Evolutionary conservation across 2,329 filamentous ascomycete species (phyloP).

Genomic region (Colletotrichum brevisporum): DNA sequence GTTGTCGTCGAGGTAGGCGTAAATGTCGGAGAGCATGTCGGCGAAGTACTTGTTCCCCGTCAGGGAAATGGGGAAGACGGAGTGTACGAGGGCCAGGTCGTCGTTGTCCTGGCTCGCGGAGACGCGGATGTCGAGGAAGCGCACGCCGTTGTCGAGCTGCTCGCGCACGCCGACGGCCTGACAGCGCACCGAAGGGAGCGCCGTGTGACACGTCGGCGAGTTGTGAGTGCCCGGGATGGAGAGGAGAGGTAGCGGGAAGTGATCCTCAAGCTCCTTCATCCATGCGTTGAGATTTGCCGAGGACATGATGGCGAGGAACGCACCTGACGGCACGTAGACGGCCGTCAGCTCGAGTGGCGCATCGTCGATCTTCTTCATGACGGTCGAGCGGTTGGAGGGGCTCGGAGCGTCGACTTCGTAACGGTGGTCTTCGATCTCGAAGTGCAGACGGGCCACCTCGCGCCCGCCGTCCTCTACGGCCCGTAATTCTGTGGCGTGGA

Average conservation of each 20-base stretch:
- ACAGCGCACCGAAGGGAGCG: conserved; percentile 92
- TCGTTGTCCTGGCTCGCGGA: conserved; percentile 68
- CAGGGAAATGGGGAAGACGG: conserved; percentile 88
- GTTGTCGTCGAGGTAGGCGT: conserved; percentile 82
- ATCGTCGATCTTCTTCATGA: conserved; percentile 70
- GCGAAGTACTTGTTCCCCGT: conserved; percentile 85
- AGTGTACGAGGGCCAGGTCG: conserved; percentile 86
- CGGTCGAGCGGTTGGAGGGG: conserved; percentile 69
- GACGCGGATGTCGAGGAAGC: conserved; percentile 94
- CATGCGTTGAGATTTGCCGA: conserved; percentile 79
- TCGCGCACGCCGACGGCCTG: conserved; percentile 83
- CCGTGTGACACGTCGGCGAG: conserved; percentile 85
- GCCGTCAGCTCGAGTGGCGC: conserved; percentile 73
- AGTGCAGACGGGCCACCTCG: conserved; percentile 81
- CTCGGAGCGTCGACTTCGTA: conserved; percentile 83
- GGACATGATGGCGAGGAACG: conserved; percentile 76
- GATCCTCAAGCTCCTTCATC: conserved; percentile 84
- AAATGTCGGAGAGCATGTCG: conserved; percentile 78
- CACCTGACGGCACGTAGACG: conserved; percentile 72
- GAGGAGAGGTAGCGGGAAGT: conserved; percentile 81
- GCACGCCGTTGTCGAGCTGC: conserved; percentile 90
- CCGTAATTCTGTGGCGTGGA: conserved; percentile 73
- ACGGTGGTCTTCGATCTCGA: conserved; percentile 73
- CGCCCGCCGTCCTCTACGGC: conserved; percentile 68
- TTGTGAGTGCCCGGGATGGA: conserved; percentile 98